phyloP scores from a whole-genome alignment of 345 rosid species.

The Linum trigynum region DNA sequence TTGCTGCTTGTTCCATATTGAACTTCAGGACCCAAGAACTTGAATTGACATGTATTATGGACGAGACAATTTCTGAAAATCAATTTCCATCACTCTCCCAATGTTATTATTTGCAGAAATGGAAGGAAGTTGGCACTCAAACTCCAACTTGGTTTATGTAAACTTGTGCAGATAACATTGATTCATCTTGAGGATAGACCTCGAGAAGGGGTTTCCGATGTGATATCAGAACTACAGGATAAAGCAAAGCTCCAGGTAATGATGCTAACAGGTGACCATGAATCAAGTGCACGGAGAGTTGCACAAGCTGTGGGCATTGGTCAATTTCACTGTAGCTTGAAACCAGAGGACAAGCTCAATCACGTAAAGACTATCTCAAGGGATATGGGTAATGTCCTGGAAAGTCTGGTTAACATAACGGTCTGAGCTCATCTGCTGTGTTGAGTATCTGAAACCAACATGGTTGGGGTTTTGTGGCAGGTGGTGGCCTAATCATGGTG shows the following conservation, averaged over 20 bases:
- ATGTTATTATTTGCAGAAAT: too few species aligned
- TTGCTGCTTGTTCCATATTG: background rate
- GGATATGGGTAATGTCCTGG: conserved; percentile 48
- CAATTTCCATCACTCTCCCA: too few species aligned
- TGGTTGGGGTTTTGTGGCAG: conserved; percentile 31
- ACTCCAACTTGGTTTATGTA: background rate
- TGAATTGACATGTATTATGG: too few species aligned
- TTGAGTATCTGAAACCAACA: background rate
- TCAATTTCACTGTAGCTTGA: conserved; percentile 72
- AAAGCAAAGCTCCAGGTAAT: conserved; percentile 59
- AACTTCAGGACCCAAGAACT: too few species aligned
- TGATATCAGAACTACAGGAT: conserved; percentile 49
- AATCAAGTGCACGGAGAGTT: conserved; percentile 90
- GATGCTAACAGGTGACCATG: conserved; percentile 95
- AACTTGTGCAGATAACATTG: conserved; percentile 55
- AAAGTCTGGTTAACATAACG: background rate
- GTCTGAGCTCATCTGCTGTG: too few species aligned
- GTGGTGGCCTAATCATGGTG: conserved; percentile 90
- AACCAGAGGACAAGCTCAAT: conserved; percentile 89
- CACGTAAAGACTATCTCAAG: conserved; percentile 63
- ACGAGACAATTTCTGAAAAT: too few species aligned
- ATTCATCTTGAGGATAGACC: conserved; percentile 97
- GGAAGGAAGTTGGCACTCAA: too few species aligned
- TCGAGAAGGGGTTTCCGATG: conserved; percentile 69
- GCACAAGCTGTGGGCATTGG: conserved; percentile 78